Base-by-base conservation (phyloP, 768 basidiomycete species). In the Porpolomopsis calyptriformis region DNA sequence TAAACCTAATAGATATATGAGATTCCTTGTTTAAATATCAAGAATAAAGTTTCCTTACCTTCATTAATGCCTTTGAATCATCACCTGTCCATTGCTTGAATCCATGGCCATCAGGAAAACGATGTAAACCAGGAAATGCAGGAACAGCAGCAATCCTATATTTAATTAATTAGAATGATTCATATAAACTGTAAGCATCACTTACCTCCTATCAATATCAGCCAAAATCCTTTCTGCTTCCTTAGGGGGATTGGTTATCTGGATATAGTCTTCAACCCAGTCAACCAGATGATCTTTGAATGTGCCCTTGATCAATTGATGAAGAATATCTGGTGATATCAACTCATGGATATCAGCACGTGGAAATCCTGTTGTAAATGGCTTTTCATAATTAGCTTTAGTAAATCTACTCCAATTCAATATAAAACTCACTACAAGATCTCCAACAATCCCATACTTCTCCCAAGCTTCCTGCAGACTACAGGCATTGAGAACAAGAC, bases 251-350 rank as follows among this genome's bases (percentile, higher is more conserved):
- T 64, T 47, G 1, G 20, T 33, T 0, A 44, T 1, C 1, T 40
- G 7, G 1, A 72, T 44, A 42, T 67, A 70, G 8, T 61, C 49
- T 1, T 47, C 40, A 0, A 64, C 56, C 68, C 68, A 70, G 10
- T 43, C 41, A 0, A 70, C 66, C 7, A 69, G 49, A 46, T 69
- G 67, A 36, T 69, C 67, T 41, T 68, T 69, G 54, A 69, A 70
- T 1, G 53, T 58, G 8, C 66, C 65, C 48, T 69, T 70, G 52
- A 69, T 66, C 3, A 70, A 25, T 49, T 69, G 66, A 48, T 70
- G 66, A 1, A 68, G 57, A 2, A 67, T 52, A 48, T 66, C 64
- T 2, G 66, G 61, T 2, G 60, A 31, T 0, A 67, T 29, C 2
- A 64, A 52, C 12, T 54, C 55, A 47, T 66, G 59, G 29, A 66